Conservation (phyloP, 805 yeast genomes). For the Tetrapisispora phaffii region DNA sequence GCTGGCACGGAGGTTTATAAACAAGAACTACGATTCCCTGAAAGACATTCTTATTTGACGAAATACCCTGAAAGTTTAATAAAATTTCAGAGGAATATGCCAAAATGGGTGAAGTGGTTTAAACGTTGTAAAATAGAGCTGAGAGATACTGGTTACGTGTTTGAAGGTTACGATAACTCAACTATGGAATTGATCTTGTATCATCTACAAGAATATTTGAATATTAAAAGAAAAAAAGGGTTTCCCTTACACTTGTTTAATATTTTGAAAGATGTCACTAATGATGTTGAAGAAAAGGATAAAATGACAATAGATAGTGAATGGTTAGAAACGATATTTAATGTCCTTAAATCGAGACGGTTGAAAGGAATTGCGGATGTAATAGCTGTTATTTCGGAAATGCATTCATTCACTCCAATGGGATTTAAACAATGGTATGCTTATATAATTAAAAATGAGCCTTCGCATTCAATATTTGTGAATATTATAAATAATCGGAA, state of each 20-base stretch:
- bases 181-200: slow-evolving; percentile 14
- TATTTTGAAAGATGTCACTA: slow-evolving; percentile 9
- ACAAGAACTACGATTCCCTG: background rate
- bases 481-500: slow-evolving; percentile 9
- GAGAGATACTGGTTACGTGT: slow-evolving; percentile 4
- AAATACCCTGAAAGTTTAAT: background rate
- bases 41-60: background rate
- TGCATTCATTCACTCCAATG: slow-evolving; percentile 8
- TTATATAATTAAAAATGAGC: slow-evolving; percentile 21
- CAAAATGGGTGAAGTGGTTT: slow-evolving; percentile 13
- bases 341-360: slow-evolving; percentile 7
- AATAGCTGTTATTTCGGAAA: slow-evolving; percentile 8
- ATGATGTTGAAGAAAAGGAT: slow-evolving; percentile 5
- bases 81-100: slow-evolving; percentile 3
- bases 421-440: slow-evolving; percentile 25
- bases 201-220: slow-evolving; percentile 14
- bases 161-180: slow-evolving; percentile 14
- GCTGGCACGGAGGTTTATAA: background rate
- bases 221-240: slow-evolving; percentile 7
- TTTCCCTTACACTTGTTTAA: slow-evolving; percentile 10
- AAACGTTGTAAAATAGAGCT: slow-evolving; percentile 3
- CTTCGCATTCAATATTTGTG: slow-evolving; percentile 13
- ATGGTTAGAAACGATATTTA: slow-evolving; percentile 14
- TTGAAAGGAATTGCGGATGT: slow-evolving; percentile 14
- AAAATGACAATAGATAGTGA: slow-evolving; percentile 17